Evolutionary conservation across 768 basidiomycete species (phyloP), one percentile per base, ranked within the genome.

Genomic region (Phylloporus sp.): DNA sequence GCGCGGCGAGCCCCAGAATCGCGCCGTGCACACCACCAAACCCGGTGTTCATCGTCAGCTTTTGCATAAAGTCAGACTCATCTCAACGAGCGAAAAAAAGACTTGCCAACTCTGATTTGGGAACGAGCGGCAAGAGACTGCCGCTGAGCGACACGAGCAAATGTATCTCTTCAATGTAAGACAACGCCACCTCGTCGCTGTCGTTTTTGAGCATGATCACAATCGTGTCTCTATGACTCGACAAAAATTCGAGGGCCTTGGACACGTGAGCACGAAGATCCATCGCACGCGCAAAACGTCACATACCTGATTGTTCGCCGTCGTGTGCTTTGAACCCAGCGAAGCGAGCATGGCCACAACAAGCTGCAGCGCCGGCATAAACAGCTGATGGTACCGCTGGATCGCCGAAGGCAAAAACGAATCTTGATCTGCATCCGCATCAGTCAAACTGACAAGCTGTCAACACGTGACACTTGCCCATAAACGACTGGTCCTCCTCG

Each of bases 391-490:
- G 62, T 96, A 93, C 28, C 95, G 81, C 44, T 89, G 84, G 17
- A 91, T 78, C 1, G 88, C 88, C 0, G 87, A 85, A 5, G 91
- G 91, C 10, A 94, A 72, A 74, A 94, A 93, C n/a, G 81, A 79
- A 55, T 90, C 85, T 32, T 80, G 78, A 55, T 92, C 91, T 93
- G 55, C 11, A 6, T 20, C 35, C 13, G 4, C 21, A 15, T 52
- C 38, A 43, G 34, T 51, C 32, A 3, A 35, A 32, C 26, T 15
- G 9, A 29, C n/a, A 39, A 0, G 1, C 20, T 4, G 3, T 5
- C n/a, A n/a, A 22, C 31, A 10, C 20, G n/a, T 15, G 4, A 29
- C 8, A 60, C 75, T 31, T 53, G 89, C 92, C 89, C 66, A 90
- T 80, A 59, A 90, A 85, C 0, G 84, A 79, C 52, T 89, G 82